These are phyloP conservation scores for Nothophoma quercina DNA, from an alignment of 2,329 filamentous ascomycete species.

Conservation along the genomic window DNA sequence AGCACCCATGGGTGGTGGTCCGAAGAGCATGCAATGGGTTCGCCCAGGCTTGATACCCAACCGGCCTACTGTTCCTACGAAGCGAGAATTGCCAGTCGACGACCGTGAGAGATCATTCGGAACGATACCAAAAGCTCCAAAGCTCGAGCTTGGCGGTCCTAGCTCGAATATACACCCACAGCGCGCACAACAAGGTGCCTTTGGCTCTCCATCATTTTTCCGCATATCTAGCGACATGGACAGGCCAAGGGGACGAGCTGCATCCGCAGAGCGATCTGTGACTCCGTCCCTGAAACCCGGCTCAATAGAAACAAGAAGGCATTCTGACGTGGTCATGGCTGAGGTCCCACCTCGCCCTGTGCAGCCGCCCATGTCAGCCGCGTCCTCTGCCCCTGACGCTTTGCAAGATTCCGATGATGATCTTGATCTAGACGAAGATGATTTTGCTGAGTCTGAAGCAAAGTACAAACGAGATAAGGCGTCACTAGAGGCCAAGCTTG, in stretches of 20 bases:
- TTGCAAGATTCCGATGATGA: slow-evolving; percentile 56
- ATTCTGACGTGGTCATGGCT: slow-evolving; percentile 47
- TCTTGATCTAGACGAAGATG: slow-evolving; percentile 55
- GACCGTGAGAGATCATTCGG: slow-evolving; percentile 51
- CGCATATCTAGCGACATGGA: slow-evolving; percentile 26
- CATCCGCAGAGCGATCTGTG: slow-evolving; percentile 32
- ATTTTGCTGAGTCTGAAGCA: slow-evolving; percentile 55
- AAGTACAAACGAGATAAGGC: slow-evolving; percentile 57
- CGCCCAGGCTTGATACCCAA: slow-evolving; percentile 49
- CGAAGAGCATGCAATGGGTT: slow-evolving; percentile 54
- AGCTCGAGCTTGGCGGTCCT: slow-evolving; percentile 33
- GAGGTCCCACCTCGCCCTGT: slow-evolving; percentile 39
- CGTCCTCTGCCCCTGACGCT: slow-evolving; percentile 42
- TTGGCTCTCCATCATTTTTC: slow-evolving; percentile 31
- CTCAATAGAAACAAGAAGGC: slow-evolving; percentile 40
- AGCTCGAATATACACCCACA: slow-evolving; percentile 29
- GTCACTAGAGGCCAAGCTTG: slow-evolving; percentile 52
- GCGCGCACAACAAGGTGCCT: slow-evolving; percentile 32
- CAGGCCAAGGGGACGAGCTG: slow-evolving; percentile 29
- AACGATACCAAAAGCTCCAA: slow-evolving; percentile 43
- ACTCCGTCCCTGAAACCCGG: slow-evolving; percentile 35
- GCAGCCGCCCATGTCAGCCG: slow-evolving; percentile 39
- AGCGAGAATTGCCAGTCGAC: slow-evolving; percentile 54
- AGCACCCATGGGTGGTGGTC: slow-evolving; percentile 43
- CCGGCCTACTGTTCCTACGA: slow-evolving; percentile 51